A percentile compares a stretch with the other conserved stretches of the same genome.
Conservation (phyloP, 192 early-diverging fungal genomes). For the Coemansia sp. region DNA sequence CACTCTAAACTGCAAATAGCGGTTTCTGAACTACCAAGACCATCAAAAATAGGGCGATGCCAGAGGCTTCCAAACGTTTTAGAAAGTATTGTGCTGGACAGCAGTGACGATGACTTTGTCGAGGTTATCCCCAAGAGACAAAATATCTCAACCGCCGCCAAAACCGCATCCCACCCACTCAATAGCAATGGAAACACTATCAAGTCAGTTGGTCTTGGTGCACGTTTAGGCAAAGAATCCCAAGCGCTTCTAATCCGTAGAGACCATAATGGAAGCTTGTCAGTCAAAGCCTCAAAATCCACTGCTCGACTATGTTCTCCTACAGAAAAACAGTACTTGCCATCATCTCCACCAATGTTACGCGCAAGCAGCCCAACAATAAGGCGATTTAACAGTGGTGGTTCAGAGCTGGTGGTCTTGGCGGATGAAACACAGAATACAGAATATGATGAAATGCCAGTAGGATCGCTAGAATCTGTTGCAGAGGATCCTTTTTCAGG, state of each 20-base stretch:
- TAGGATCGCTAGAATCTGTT: background rate
- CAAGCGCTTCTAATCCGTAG: background rate
- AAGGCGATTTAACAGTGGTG: constrained; percentile 24
- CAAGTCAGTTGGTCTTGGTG: background rate
- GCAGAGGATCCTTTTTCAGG: constrained; percentile 6
- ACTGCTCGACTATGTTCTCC: background rate
- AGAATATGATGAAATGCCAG: background rate
- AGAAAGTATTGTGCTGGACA: constrained; percentile 9
- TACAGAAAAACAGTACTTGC: constrained; percentile 5
- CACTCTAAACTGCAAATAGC: background rate
- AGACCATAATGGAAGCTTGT: background rate
- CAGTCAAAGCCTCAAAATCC: constrained; percentile 1
- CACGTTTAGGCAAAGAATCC: background rate
- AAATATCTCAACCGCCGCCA: background rate
- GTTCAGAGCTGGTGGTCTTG: constrained; percentile 11
- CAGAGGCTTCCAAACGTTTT: background rate
- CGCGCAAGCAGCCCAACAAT: constrained; percentile 46
- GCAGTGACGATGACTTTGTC: constrained; percentile 34
- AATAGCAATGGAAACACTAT: background rate
- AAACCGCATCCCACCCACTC: background rate
- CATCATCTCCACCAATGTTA: constrained; percentile 42
- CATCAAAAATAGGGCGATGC: background rate
- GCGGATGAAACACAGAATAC: constrained; percentile 17
- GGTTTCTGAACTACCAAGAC: background rate
- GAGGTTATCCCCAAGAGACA: background rate